phyloP scores from a whole-genome alignment of 2,329 filamentous ascomycete species.

The Trichophaea hybrida region DNA sequence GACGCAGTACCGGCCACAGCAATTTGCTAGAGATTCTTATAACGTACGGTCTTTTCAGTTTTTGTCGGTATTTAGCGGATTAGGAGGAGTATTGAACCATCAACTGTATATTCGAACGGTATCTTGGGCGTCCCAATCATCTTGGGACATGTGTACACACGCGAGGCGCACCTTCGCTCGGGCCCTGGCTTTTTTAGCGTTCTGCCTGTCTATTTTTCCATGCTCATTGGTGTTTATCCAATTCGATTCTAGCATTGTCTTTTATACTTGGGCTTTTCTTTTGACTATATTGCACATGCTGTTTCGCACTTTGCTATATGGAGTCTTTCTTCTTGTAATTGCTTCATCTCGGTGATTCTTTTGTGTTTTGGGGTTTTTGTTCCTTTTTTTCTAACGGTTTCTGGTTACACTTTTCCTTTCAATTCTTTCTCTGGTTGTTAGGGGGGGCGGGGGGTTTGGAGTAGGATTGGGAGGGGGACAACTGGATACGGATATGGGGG shows the following conservation, averaged over 20 bases:
- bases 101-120: background rate
- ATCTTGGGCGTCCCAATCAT: background rate
- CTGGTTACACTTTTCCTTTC: background rate
- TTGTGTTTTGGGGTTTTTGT: background rate
- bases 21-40: conserved; percentile 11
- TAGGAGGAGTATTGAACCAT: background rate
- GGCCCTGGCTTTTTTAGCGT: conserved; percentile 16
- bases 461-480: too few relatives aligned
- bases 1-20: conserved; percentile 18
- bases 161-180: conserved; percentile 20
- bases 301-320: background rate
- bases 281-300: conserved; percentile 3
- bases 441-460: too few relatives aligned
- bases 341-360: background rate
- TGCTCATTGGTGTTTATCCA: conserved; percentile 3
- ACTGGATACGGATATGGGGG: too few relatives aligned
- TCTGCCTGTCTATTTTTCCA: conserved; percentile 16
- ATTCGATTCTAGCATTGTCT: conserved; percentile 20
- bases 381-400: background rate
- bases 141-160: conserved; percentile 15
- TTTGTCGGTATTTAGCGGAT: background rate
- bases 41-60: background rate
- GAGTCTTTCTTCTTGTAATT: background rate
- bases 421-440: too few relatives aligned
- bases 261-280: conserved; percentile 22